Evolutionary conservation across 2,329 filamentous ascomycete species (phyloP), one percentile per base, ranked within the genome.

Genomic region (Microdochium bolleyi): DNA sequence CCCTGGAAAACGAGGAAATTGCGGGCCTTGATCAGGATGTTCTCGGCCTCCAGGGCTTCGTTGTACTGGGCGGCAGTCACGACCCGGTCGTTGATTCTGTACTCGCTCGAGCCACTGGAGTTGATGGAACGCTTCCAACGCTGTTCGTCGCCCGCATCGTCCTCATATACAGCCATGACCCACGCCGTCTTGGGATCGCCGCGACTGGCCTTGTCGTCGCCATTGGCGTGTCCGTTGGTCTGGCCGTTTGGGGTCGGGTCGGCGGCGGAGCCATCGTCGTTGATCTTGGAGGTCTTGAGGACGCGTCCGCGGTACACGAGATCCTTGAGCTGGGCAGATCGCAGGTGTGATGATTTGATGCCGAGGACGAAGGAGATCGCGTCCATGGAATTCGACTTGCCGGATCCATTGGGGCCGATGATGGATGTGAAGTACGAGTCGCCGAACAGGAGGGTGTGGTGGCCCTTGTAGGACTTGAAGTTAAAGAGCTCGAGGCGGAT

Each of bases 321-420:
- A 67, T 99, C 94, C 70, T 90, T 89, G 24, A 99, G 82, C 64
- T 97, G 91, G 34, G 90, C 84, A 3, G 95, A 99, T 63, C 94
- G 90, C 52, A 99, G 78, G 69, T 97, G 92, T n/a, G 92, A 95
- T 2, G 94, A 99, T 69, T 97, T 96, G 70, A 99, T 97, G 59
- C 94, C 94, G 53, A 99, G 82, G 55, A 99, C 94, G 71, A 99
- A 99, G 60, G 94, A 99, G 62, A 99, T 99, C 61, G 94, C 94
- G 69, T 99, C 94, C 94, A 99, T 99, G 55, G 92, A 96, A 70
- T 99, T 99, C 21, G 94, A 99, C 72, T 99, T 99, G 59, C 94
- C 94, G 34, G 94, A 97, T 76, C 94, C 94, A 92, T 99, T 99
- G 68, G 94, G 94, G 5, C 95, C 94, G 66, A 99, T 97, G 66